Percentiles rank a stretch among this genome's conserved stretches.
Evolutionary conservation across 345 rosid genomes (phyloP).

Genomic region (Salix dunnii): DNA sequence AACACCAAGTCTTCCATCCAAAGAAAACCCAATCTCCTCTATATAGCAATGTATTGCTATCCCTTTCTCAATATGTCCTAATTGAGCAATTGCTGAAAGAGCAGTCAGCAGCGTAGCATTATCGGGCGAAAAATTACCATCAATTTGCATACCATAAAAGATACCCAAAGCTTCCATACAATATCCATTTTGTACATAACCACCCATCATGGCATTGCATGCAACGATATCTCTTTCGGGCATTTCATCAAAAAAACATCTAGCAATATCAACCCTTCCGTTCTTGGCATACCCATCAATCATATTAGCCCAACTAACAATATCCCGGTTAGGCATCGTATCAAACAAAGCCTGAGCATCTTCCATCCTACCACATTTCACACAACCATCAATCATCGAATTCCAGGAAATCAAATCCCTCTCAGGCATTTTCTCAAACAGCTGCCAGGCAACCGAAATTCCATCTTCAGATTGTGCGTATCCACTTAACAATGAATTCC

Average conservation of each 20-base stretch:
- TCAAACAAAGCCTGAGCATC: conserved; percentile 43
- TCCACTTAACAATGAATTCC: conserved; percentile 71
- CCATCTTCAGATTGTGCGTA: conserved; percentile 35
- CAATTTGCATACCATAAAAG: conserved; percentile 31
- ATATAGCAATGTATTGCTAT: conserved; percentile 29
- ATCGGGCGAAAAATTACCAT: conserved; percentile 27
- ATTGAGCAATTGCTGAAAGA: conserved; percentile 40
- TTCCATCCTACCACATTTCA: conserved; percentile 35
- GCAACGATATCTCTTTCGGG: conserved; percentile 41
- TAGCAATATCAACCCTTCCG: conserved; percentile 28
- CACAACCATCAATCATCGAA: conserved; percentile 41
- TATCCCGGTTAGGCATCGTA: conserved; percentile 42
- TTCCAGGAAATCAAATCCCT: conserved; percentile 51
- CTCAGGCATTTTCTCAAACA: conserved; percentile 54
- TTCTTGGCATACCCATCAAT: conserved; percentile 43
- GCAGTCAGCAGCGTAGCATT: conserved; percentile 28
- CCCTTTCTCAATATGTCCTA: conserved; percentile 35
- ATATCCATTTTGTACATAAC: conserved; percentile 35
- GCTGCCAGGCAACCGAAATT: conserved; percentile 33
- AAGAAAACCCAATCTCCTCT: conserved; percentile 13
- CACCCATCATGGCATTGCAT: conserved; percentile 46
- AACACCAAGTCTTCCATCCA: conserved; percentile 42
- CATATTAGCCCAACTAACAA: conserved; percentile 43
- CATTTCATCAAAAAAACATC: conserved; percentile 35
- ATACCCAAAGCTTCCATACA: conserved; percentile 34